Base-by-base conservation (phyloP, 2,329 filamentous ascomycete genomes). In the Pseudocercospora fuligena region DNA sequence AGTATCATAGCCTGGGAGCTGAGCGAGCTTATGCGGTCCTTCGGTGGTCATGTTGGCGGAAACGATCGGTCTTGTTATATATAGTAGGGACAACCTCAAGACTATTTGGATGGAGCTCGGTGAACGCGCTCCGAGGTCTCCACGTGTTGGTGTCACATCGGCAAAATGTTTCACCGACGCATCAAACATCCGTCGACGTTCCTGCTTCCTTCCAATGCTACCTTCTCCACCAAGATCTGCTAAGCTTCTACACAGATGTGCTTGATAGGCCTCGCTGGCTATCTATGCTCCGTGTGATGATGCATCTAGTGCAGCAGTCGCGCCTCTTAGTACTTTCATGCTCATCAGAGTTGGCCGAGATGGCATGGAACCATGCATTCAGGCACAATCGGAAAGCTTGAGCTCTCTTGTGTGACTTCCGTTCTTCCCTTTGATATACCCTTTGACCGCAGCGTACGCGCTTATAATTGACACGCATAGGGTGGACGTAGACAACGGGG, bases 1-100 rank as follows among this genome's bases (percentile, higher is more conserved):
- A 61, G 90, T 91, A 81, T 97, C 94, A 60, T 69, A 70, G 60
- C 72, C 71, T 12, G 73, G 73, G 2, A 75, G 64, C 25, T 70
- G 63, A 8, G 69, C 65, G 23, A 71, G 67, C 25, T 66, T 59
- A 8, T 60, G 56, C 19, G 56, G n/a, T 36, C 56, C 56, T 36
- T 36, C 31, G 1, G 56, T 33, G 11, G 56, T 8, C 56, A 58
- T 58, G n/a, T 23, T 27, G 6, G 53, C 25, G 2, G 1, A n/a
- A 11, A 7, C n/a, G 5, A 3, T 19, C 2, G 16, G 16, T 19
- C 0, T 11, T 57, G 53, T n/a, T n/a, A 12, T 29, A 16, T 31
- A 16, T 14, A 2, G 51, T 27, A 14, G 4, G 16, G 9, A 3
- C 4, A 14, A 36, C 33, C 40, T 43, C 40, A 40, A n/a, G 36